Evolutionary conservation across 1,284 basidiomycete genomes (phyloP).

Genomic region (Heterobasidion irregulare): DNA sequence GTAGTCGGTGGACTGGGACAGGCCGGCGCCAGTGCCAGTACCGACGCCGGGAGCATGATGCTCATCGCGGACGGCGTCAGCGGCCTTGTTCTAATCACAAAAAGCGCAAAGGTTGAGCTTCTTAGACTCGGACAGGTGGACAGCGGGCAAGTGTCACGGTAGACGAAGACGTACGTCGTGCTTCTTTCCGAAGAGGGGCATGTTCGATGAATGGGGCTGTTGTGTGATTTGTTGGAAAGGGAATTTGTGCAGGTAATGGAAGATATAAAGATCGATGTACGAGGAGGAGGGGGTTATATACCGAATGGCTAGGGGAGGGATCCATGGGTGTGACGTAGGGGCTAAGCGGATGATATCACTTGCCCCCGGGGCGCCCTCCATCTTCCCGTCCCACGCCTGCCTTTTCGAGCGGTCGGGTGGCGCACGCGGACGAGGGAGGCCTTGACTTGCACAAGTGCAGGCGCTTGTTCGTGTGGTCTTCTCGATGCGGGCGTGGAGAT

Average conservation of each 20-base stretch:
- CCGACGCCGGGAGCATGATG: not conserved
- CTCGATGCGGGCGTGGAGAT: no score
- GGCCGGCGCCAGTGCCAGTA: not conserved
- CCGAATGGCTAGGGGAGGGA: no score
- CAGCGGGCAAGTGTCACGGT: not conserved
- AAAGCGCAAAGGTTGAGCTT: not conserved
- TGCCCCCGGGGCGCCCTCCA: no score
- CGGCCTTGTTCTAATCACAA: not conserved
- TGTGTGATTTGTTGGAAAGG: not conserved
- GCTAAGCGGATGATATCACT: no score
- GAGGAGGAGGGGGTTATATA: no score
- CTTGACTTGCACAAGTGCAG: no score
- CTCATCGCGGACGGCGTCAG: not conserved
- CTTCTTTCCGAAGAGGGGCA: conserved; percentile 16
- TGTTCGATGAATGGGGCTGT: conserved; percentile 2
- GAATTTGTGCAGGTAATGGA: not conserved
- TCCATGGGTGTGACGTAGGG: no score
- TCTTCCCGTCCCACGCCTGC: no score
- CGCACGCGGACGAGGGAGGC: no score
- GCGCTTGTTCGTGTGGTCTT: no score
- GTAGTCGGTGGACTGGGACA: not conserved
- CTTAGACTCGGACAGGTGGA: not conserved
- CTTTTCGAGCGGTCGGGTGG: no score
- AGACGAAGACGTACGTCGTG: not conserved
- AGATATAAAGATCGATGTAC: no score